These are phyloP conservation scores for Rubroboletus satanas DNA, from an alignment of 768 basidiomycete genomes.

Conservation along the genomic window DNA sequence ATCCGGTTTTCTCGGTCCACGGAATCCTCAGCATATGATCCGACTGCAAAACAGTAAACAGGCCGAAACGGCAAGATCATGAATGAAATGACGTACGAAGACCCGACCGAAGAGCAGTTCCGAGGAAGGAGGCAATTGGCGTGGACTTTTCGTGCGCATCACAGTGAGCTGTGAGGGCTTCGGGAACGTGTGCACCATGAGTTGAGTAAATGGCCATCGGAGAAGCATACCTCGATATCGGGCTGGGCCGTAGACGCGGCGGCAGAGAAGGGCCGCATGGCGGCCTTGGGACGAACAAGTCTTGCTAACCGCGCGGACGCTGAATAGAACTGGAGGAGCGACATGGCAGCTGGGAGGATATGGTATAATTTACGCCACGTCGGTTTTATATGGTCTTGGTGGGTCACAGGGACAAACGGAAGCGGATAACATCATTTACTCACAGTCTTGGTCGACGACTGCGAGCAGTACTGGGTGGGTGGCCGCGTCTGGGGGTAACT, in stretches of 20 bases:
- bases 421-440: not conserved
- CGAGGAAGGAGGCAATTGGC: constrained; percentile 58
- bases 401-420: not conserved
- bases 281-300: not conserved
- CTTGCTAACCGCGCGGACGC: constrained; percentile 11
- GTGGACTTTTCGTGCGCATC: constrained; percentile 47
- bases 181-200: not conserved
- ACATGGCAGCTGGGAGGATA: constrained; percentile 18
- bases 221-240: constrained; percentile 48
- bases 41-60: constrained; percentile 42
- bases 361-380: not conserved
- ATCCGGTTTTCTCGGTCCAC: constrained; percentile 71
- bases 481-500: not conserved
- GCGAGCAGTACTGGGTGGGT: not conserved
- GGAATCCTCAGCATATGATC: constrained; percentile 83
- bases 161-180: constrained; percentile 56
- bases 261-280: constrained; percentile 17
- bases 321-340: constrained; percentile 6
- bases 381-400: constrained; percentile 22
- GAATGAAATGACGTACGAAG: constrained; percentile 50
- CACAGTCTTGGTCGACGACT: not conserved
- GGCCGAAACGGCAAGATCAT: constrained; percentile 2
- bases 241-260: constrained; percentile 32
- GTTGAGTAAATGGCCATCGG: not conserved
- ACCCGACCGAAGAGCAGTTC: constrained; percentile 80